Conservation (phyloP, 805 yeast genomes). For the Grigorovia yakushimaensis region DNA sequence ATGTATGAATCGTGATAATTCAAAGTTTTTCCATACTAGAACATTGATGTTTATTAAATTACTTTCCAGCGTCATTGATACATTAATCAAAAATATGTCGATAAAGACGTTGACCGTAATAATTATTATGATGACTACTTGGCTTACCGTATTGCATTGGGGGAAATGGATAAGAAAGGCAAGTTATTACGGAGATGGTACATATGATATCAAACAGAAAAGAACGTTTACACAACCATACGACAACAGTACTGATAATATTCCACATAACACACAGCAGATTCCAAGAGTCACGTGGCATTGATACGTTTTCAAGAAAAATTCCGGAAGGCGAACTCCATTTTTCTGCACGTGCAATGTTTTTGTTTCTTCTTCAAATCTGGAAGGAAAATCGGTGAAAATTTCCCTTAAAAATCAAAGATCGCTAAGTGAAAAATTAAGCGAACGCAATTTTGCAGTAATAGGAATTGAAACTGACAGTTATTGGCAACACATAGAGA, state of each 20-base stretch:
- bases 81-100: slow-evolving; percentile 60
- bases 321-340: not conserved
- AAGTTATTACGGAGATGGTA: slow-evolving; percentile 28
- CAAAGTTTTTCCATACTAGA: slow-evolving; percentile 34
- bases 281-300: not conserved
- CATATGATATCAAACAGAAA: not conserved
- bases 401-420: not conserved
- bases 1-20: slow-evolving; percentile 53
- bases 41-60: slow-evolving; percentile 53
- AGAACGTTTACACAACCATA: no score
- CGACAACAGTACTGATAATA: not conserved
- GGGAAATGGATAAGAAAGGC: slow-evolving; percentile 55
- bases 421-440: not conserved
- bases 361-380: no score
- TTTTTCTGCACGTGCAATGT: no score
- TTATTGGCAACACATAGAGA: not conserved
- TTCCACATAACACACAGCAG: no score
- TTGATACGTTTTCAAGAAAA: not conserved
- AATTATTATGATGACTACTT: slow-evolving; percentile 30
- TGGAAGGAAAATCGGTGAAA: not conserved
- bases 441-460: not conserved
- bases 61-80: slow-evolving; percentile 50
- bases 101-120: slow-evolving; percentile 44
- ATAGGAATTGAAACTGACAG: not conserved
- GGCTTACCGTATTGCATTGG: slow-evolving; percentile 52